Conservation (phyloP, 1,284 basidiomycete genomes). For the Ceratorhiza oryzae-sativae region DNA sequence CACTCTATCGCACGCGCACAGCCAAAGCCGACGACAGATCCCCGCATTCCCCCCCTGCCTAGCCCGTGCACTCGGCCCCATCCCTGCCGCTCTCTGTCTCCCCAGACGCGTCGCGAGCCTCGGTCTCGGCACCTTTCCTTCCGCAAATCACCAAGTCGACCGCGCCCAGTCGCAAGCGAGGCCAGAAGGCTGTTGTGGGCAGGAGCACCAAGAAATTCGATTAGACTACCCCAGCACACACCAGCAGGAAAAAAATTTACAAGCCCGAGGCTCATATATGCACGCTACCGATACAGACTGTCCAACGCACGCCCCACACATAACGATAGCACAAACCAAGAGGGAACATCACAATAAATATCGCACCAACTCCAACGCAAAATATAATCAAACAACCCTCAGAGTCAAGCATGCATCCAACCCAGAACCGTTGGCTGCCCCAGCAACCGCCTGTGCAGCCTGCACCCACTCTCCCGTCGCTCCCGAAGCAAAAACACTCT, state of each 20-base stretch:
- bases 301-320: slow-evolving; percentile 19
- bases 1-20: neutral
- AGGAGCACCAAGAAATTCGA: neutral
- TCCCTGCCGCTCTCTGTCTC: neutral
- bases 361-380: neutral
- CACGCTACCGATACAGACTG: slow-evolving; percentile 32
- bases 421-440: slow-evolving; percentile 1
- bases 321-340: slow-evolving; percentile 26
- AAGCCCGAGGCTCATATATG: slow-evolving; percentile 11
- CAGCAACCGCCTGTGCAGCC: slow-evolving; percentile 24
- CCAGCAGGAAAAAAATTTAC: slow-evolving; percentile 1
- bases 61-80: neutral
- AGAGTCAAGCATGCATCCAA: slow-evolving; percentile 23
- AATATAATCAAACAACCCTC: neutral
- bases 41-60: neutral
- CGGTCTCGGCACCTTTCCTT: neutral
- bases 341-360: slow-evolving; percentile 22
- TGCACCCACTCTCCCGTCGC: slow-evolving; percentile 39
- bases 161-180: neutral
- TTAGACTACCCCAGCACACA: slow-evolving; percentile 15
- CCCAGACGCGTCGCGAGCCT: neutral
- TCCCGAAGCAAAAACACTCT: slow-evolving; percentile 65
- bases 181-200: neutral
- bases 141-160: neutral
- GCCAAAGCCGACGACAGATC: neutral